Evolutionary conservation across 2,329 filamentous ascomycete species (phyloP).

Genomic region (Chalara sp.): DNA sequence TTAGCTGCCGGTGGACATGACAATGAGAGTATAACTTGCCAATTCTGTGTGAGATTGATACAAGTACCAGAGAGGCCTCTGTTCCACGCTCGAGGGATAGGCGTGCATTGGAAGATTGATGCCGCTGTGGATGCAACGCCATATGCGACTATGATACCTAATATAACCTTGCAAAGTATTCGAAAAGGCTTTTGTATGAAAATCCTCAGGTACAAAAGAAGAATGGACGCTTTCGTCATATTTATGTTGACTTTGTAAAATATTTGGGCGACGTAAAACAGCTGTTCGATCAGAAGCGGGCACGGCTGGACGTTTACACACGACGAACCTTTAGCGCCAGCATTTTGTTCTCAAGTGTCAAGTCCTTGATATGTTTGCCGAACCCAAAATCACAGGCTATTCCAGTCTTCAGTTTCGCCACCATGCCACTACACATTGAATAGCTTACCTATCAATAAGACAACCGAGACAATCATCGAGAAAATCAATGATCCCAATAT

Average conservation of each 20-base stretch:
- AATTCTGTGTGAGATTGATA: constrained; percentile 36
- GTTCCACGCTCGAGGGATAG: constrained; percentile 40
- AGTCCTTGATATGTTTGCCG: constrained; percentile 32
- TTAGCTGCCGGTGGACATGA: too few relatives aligned
- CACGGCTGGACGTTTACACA: background rate
- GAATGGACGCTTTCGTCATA: constrained; percentile 44
- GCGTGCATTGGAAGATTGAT: constrained; percentile 44
- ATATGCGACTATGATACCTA: constrained; percentile 38
- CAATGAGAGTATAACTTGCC: too few relatives aligned
- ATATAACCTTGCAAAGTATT: constrained; percentile 33
- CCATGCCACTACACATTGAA: constrained; percentile 17
- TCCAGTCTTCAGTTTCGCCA: constrained; percentile 30
- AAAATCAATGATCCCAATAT: constrained; percentile 36
- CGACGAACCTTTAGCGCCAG: constrained; percentile 28
- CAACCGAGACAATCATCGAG: background rate
- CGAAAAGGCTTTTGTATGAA: constrained; percentile 42
- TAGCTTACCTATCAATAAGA: constrained; percentile 2
- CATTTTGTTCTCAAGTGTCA: constrained; percentile 28
- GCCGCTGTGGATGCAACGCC: constrained; percentile 37
- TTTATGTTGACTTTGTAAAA: constrained; percentile 49
- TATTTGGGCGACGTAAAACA: constrained; percentile 44
- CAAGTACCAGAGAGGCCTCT: constrained; percentile 35
- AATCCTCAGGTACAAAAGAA: constrained; percentile 47
- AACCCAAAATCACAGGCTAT: constrained; percentile 35
- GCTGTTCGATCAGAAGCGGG: constrained; percentile 23